phyloP scores from a whole-genome alignment of 2,329 filamentous ascomycete species.

The Blumeria graminis region DNA sequence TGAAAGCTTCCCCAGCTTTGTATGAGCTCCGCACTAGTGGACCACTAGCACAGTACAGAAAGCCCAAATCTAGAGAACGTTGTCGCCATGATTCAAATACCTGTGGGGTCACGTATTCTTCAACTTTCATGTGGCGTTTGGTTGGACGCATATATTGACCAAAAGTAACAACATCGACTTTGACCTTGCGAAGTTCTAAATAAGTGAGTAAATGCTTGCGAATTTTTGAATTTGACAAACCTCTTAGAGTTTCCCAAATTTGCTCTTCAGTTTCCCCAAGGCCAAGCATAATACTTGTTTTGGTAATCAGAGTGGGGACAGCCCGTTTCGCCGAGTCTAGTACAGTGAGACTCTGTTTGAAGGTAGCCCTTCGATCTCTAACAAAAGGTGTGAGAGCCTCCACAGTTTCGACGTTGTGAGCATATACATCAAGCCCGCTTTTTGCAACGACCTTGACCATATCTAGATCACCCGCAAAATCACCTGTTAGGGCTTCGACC shows the following conservation, averaged over 20 bases:
- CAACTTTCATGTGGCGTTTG: slow-evolving; percentile 90
- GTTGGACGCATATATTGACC: slow-evolving; percentile 99
- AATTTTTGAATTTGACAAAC: slow-evolving; percentile 19
- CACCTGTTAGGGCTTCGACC: slow-evolving; percentile 68
- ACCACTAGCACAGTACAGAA: slow-evolving; percentile 86
- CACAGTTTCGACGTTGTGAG: slow-evolving; percentile 90
- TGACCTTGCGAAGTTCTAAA: slow-evolving; percentile 47
- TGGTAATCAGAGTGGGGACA: slow-evolving; percentile 63
- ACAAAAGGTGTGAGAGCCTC: slow-evolving; percentile 78
- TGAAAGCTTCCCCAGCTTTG: slow-evolving; percentile 95
- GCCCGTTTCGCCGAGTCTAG: slow-evolving; percentile 61
- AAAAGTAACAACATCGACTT: slow-evolving; percentile 91
- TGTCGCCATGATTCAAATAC: slow-evolving; percentile 81
- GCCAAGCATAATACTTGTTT: slow-evolving; percentile 93
- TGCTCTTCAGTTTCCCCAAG: slow-evolving; percentile 80
- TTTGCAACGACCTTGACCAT: slow-evolving; percentile 68
- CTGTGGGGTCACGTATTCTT: slow-evolving; percentile 80
- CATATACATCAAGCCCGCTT: slow-evolving; percentile 85
- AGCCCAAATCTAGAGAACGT: slow-evolving; percentile 79
- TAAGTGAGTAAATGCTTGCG: slow-evolving; percentile 4
- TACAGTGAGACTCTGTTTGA: slow-evolving; percentile 62
- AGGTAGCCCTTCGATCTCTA: slow-evolving; percentile 70
- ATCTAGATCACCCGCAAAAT: slow-evolving; percentile 64
- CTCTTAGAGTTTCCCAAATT: slow-evolving; percentile 51
- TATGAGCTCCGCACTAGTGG: slow-evolving; percentile 86